Evolutionary conservation across 228 moss, liverwort and hornwort species (phyloP), one percentile per base, ranked within the genome.

Genomic region (Sphagnum fallax): DNA sequence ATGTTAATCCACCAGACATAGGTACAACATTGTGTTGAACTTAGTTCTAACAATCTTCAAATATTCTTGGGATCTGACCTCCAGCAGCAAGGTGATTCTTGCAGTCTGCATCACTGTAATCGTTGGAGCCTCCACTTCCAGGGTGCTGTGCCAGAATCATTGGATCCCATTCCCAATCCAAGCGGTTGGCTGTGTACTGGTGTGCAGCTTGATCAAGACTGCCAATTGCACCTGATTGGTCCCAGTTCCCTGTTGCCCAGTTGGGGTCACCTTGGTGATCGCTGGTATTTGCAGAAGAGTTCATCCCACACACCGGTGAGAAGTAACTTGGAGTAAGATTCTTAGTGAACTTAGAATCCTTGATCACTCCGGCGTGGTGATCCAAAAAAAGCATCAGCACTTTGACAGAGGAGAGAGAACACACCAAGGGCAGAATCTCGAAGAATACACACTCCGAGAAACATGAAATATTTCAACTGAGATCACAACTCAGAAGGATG

Each of bases 181-280:
- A 73, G 49, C 86, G 82, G 76, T 68, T 82, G 51, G 78, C 69
- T 79, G 79, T 72, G 70, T 71, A 85, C 74, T 80, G 94, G 77
- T 79, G 88, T 81, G 90, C 92, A 79, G 72, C 81, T 70, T 82
- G 94, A 73, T 88, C 92, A 68, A 92, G 87, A 75, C 77, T 81
- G 62, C 86, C 83, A 71, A 87, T 91, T 61, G 81, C 77, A 69
- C 88, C 86, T 70, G 92, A 79, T 69, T 82, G 89, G 80, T 96
- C 92, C 96, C 96, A 96, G 75, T 84, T 91, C 71, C 91, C 96
- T 66, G 96, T 76, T 74, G 83, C 88, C 96, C 96, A 96, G 79
- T 83, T 93, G 59, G 89, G 89, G 77, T 96, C 96, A 67, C 83
- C 95, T 88, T 96, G 87, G 83, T 92, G 87, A 89, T 93, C 93